A percentile compares a stretch with the other conserved stretches of the same genome.
Evolutionary conservation across 495 filamentous ascomycete species (phyloP).

Genomic region (Cenococcum geophilum): DNA sequence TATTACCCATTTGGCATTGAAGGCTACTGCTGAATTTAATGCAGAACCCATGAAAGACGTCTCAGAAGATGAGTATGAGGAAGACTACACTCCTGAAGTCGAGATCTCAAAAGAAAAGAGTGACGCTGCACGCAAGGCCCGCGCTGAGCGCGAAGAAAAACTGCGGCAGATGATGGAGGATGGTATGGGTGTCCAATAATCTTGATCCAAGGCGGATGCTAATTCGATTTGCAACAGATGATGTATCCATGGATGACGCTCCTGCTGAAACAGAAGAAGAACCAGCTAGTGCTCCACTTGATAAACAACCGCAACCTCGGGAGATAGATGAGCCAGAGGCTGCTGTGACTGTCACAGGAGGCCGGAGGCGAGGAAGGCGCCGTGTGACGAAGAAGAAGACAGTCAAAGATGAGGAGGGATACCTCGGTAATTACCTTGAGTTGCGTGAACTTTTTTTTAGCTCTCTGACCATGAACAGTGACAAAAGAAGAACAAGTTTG

Average conservation of each 20-base stretch:
- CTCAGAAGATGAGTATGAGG: constrained; percentile 74
- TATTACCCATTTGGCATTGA: background rate
- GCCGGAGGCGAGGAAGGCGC: constrained; percentile 71
- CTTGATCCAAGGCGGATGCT: background rate
- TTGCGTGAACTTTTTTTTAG: too few relatives aligned
- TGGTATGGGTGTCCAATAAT: constrained; percentile 49
- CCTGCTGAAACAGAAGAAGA: constrained; percentile 36
- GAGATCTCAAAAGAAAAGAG: constrained; percentile 32
- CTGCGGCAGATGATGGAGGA: constrained; percentile 91
- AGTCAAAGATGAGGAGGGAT: constrained; percentile 87
- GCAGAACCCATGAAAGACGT: constrained; percentile 49
- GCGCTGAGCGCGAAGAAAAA: constrained; percentile 64
- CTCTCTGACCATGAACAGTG: constrained; percentile 49
- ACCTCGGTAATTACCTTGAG: constrained; percentile 64
- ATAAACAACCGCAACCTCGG: constrained; percentile 39
- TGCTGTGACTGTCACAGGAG: constrained; percentile 47
- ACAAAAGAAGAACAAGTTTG: constrained; percentile 82
- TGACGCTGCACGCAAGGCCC: constrained; percentile 48
- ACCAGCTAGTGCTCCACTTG: constrained; percentile 42
- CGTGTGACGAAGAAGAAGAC: constrained; percentile 86
- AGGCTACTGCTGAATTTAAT: constrained; percentile 23
- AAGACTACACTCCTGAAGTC: constrained; percentile 45
- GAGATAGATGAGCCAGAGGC: constrained; percentile 18
- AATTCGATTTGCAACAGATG: constrained; percentile 23
- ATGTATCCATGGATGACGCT: constrained; percentile 36